Evolutionary conservation across 139 green algal genomes (phyloP), one percentile per base, ranked within the genome.

Genomic region (Coccomyxa sp.): DNA sequence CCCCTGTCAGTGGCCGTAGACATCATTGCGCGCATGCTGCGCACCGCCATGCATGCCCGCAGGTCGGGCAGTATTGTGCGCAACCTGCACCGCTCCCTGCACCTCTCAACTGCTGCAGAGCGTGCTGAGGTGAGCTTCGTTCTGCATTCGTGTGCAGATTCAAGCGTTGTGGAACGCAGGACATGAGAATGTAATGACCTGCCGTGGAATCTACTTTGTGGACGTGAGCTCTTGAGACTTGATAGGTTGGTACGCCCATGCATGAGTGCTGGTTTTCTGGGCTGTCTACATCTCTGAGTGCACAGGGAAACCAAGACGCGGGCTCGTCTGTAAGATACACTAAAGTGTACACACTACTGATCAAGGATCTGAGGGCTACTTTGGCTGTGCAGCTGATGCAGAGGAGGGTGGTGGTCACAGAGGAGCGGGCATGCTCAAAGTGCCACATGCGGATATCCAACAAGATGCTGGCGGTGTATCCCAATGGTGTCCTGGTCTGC

Each of bases 1-100:
- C 87, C 91, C 12, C 83, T 96, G 75, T 73, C 83, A n/a, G 40
- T 88, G 24, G 92, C 88, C 0, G 69, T 82, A 0, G 71, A 73
- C 24, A 86, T 87, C 31, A 68, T 96, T 58, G 80, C 77, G 2
- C 85, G 77, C n/a, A 87, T 95, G 86, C 69, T 95, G 64, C 76
- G 84, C 6, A 85, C 90, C 22, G 78, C 85, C 36, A 79, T 87
- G 73, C 92, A 97, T 82, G 79, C 86, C n/a, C 83, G 79, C 68
- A 79, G 92, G 7, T 76, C 87, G 38, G 84, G 77, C 1, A 33
- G 10, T 0, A 40, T 90, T 12, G 44, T 75, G 31, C 70, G 74
- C 31, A 41, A 36, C 50, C 77, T 86, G 73, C 64, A 79, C 50
- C 55, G 58, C 27, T 70, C 78, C 31, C 36, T 37, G 34, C 39